Evolutionary conservation across 1,139 yeast species (phyloP), one percentile per base, ranked within the genome.

Genomic region (Saccharomyces pastorianus): DNA sequence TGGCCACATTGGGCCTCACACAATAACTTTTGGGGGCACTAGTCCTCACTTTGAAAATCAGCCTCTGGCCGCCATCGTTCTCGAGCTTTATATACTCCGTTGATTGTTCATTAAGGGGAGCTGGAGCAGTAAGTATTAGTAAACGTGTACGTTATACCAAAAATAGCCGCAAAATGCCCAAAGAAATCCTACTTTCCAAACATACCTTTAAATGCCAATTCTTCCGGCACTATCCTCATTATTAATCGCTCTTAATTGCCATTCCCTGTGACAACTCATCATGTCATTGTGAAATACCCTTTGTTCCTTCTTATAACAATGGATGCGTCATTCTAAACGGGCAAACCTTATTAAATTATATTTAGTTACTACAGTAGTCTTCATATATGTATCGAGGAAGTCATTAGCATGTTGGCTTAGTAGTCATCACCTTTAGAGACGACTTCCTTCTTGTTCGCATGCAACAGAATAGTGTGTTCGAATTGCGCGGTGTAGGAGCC

Each of bases 401-500:
- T 13, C 23, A 38, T 38, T 34, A 25, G 5, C 9, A 46, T 31
- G 8, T n/a, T 28, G 42, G 47, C 17, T 61, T 69, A 93, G 68
- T 84, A 95, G 72, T 93, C 99, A 53, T 89, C 97, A 52, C 99
- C 99, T 62, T 93, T 81, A 41, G 96, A 88, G 25, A 93, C 91
- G 50, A 93, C 95, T 72, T 93, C 99, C 75, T 93, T 93, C 71
- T 82, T 82, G 56, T 90, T 90, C 28, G 98, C 95, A 66, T 91
- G 95, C 65, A 93, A 77, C 62, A 95, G 76, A 52, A 93, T 81
- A 1, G 99, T 95, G 73, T 95, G 99, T 71, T 93, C 99, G 67
- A 73, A 93, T 71, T 93, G 99, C 0, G 99, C 99, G 47, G 99
- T 93, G 76, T 88, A 91, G 55, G 88, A 81, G 20, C 98, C 99